Percentiles rank a stretch among this genome's conserved stretches.
phyloP scores from a whole-genome alignment of 352 stramenopile genomes.

The Globisporangium abappressorium region DNA sequence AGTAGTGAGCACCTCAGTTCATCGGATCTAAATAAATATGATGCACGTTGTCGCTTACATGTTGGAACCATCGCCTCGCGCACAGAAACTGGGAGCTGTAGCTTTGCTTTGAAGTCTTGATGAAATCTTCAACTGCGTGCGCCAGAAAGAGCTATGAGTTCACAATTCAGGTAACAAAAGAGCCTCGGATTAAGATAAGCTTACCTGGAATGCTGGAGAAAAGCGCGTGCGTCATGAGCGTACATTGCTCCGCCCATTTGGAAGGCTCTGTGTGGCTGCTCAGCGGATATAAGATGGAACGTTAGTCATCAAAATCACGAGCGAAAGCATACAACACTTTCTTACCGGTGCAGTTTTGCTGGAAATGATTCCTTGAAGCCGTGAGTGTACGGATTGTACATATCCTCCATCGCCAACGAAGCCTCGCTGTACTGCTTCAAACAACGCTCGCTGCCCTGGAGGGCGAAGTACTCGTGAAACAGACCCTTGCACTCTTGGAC shows the following conservation, averaged over 20 bases:
- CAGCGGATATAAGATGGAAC: neutral
- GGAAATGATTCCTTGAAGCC: constrained; percentile 22
- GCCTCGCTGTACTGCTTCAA: constrained; percentile 19
- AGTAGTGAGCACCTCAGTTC: neutral
- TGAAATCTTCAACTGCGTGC: constrained; percentile 71
- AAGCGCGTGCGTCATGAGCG: constrained; percentile 71
- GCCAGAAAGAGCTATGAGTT: neutral
- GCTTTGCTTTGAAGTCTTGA: constrained; percentile 44
- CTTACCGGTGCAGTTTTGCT: constrained; percentile 21
- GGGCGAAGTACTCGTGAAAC: constrained; percentile 51
- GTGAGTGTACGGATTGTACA: constrained; percentile 23
- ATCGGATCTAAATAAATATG: neutral
- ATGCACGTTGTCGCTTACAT: constrained; percentile 44
- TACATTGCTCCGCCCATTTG: constrained; percentile 73
- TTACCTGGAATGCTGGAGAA: constrained; percentile 79
- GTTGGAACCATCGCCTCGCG: constrained; percentile 81
- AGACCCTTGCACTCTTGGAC: constrained; percentile 53
- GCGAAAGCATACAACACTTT: neutral
- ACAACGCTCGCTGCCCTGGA: constrained; percentile 19
- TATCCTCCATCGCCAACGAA: constrained; percentile 24
- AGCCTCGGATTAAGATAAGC: neutral
- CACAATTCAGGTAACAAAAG: neutral
- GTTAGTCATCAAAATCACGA: neutral
- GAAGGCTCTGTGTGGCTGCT: constrained; percentile 53
- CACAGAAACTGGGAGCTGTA: constrained; percentile 59